These are phyloP conservation scores for Cyberlindnera subsufficiens DNA, from an alignment of 805 yeast genomes.

Conservation along the genomic window DNA sequence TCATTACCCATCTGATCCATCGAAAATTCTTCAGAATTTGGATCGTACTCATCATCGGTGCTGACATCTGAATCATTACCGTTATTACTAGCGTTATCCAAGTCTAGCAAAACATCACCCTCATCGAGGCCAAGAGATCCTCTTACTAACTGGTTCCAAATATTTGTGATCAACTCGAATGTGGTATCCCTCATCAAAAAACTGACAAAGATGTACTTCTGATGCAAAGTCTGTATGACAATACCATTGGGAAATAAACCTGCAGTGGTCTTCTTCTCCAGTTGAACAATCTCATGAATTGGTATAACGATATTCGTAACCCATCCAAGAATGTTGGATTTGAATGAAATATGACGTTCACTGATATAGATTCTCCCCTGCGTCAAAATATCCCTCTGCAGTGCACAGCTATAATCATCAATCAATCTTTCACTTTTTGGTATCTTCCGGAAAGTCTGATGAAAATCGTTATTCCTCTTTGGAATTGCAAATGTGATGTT, in stretches of 20 bases:
- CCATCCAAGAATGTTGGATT: slow-evolving; percentile 87
- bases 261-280: slow-evolving; percentile 81
- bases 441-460: slow-evolving; percentile 60
- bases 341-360: slow-evolving; percentile 74
- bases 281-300: slow-evolving; percentile 61
- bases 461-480: slow-evolving; percentile 72
- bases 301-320: slow-evolving; percentile 76
- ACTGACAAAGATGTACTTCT: slow-evolving; percentile 78
- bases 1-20: slow-evolving; percentile 2
- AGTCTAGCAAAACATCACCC: slow-evolving; percentile 7
- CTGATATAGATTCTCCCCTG: slow-evolving; percentile 86
- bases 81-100: slow-evolving; percentile 7
- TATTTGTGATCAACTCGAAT: slow-evolving; percentile 44
- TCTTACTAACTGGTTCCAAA: slow-evolving; percentile 49
- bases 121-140: slow-evolving; percentile 15
- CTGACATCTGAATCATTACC: slow-evolving; percentile 1
- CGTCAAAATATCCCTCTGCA: slow-evolving; percentile 70
- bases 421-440: slow-evolving; percentile 64
- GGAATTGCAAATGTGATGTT: slow-evolving; percentile 39
- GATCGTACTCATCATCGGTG: neutral
- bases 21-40: neutral
- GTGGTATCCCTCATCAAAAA: slow-evolving; percentile 68
- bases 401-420: slow-evolving; percentile 87
- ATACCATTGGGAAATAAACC: slow-evolving; percentile 91
- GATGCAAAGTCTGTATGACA: slow-evolving; percentile 27